Percentiles rank a stretch among this genome's conserved stretches.
phyloP scores from a whole-genome alignment of 192 early-diverging fungal species.

The Phlyctochytrium bullatum region DNA sequence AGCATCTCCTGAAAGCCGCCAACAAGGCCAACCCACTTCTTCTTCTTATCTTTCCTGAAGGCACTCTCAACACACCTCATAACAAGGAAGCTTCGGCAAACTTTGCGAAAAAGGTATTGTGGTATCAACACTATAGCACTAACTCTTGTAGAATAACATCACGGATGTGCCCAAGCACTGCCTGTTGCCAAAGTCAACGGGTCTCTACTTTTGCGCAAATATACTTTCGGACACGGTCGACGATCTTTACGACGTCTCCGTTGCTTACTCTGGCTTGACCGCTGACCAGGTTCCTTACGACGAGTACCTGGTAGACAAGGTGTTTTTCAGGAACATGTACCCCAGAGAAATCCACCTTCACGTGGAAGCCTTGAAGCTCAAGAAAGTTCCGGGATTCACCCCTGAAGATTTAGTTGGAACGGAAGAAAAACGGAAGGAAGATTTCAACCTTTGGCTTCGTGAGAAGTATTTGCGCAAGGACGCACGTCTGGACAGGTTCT shows the following conservation, averaged over 20 bases:
- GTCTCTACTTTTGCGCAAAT: conserved; percentile 70
- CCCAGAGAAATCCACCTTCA: conserved; percentile 83
- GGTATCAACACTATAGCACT: neutral
- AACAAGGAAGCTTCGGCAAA: conserved; percentile 65
- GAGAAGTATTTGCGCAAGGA: conserved; percentile 10
- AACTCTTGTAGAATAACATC: conserved; percentile 27
- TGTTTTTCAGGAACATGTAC: conserved; percentile 69
- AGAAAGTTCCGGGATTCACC: conserved; percentile 35
- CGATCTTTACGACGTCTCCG: conserved; percentile 84
- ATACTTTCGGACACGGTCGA: conserved; percentile 63
- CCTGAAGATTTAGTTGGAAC: neutral
- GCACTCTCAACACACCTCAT: conserved; percentile 80
- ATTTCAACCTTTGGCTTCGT: conserved; percentile 10
- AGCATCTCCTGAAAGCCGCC: conserved; percentile 39
- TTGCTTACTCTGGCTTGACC: conserved; percentile 80
- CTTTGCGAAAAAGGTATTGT: conserved; percentile 60
- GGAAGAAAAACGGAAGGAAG: conserved; percentile 8
- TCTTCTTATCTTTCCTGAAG: conserved; percentile 96
- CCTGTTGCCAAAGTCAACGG: conserved; percentile 83
- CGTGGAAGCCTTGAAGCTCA: conserved; percentile 34
- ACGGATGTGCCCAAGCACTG: conserved; percentile 52
- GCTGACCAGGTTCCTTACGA: conserved; percentile 73
- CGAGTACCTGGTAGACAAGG: conserved; percentile 70
- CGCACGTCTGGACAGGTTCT: conserved; percentile 16
- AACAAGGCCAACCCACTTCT: conserved; percentile 65